Evolutionary conservation across 2,329 filamentous ascomycete genomes (phyloP), one percentile per base, ranked within the genome.

Genomic region (Alternaria alternata): DNA sequence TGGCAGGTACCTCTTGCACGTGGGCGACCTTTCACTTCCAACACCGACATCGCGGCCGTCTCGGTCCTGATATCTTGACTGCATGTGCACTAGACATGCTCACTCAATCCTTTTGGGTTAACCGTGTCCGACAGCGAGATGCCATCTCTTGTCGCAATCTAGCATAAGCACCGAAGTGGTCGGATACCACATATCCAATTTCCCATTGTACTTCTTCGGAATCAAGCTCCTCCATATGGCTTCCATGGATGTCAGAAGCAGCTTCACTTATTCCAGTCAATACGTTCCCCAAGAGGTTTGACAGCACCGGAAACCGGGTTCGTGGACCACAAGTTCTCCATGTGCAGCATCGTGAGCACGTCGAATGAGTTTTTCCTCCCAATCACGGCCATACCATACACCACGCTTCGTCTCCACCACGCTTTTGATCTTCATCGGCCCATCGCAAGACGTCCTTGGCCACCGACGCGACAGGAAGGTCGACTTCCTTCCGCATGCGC

Each of bases 1-100:
- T 66, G 55, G 66, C 64, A 67, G 64, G 63, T 51, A 66, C 49
- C 28, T 5, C 20, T 6, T 12, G 14, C 54, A 11, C 34, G 8
- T 1, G 14, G 39, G 18, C 20, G 2, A 2, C 18, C 38, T 47
- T 32, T 28, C 30, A 18, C 46, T 6, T 47, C 3, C 32, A 43
- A 16, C 36, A 28, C n/a, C 8, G 7, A 8, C 5, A 20, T 18
- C 9, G 20, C 32, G 4, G 39, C 34, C 32, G n/a, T n/a, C 1
- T 22, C 20, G 9, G 2, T 3, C 34, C 6, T 38, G 34, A n/a
- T 14, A n/a, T n/a, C 14, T 14, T 34, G 11, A 34, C 12, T 11
- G 5, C 12, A 34, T 34, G 32, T 36, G 11, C 34, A 38, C 16
- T 38, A 8, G 4, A 6, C 14, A n/a, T 38, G 34, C 14, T 38